Conservation (phyloP, 2,329 filamentous ascomycete genomes). For the Aspergillus fumigatiaffinis region DNA sequence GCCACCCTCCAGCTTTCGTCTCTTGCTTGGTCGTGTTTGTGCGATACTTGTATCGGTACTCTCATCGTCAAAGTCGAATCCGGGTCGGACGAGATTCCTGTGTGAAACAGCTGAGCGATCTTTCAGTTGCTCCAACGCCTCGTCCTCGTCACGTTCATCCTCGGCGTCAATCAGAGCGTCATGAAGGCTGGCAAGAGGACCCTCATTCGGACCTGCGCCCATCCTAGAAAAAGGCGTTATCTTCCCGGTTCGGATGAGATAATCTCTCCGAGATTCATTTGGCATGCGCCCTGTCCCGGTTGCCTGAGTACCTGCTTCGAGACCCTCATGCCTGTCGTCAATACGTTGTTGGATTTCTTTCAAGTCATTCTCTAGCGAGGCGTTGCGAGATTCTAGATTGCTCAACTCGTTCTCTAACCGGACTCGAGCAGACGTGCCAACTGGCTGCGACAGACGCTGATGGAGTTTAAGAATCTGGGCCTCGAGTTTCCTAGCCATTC, state of each 20-base stretch:
- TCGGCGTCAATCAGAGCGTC: constrained; percentile 80
- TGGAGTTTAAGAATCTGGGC: constrained; percentile 60
- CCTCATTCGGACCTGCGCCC: constrained; percentile 55
- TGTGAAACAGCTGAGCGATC: constrained; percentile 57
- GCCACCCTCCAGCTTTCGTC: constrained; percentile 29
- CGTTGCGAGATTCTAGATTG: constrained; percentile 62
- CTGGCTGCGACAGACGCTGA: constrained; percentile 54
- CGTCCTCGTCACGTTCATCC: constrained; percentile 55
- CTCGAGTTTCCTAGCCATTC: constrained; percentile 53
- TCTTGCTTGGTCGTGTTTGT: constrained; percentile 28
- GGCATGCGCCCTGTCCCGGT: constrained; percentile 56
- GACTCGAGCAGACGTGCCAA: constrained; percentile 47
- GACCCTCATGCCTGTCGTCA: constrained; percentile 63
- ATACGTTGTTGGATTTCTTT: constrained; percentile 78
- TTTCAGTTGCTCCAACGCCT: constrained; percentile 44
- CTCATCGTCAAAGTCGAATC: constrained; percentile 57
- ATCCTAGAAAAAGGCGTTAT: constrained; percentile 93
- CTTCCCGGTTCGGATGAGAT: constrained; percentile 90
- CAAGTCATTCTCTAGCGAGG: constrained; percentile 66
- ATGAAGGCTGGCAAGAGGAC: constrained; percentile 65
- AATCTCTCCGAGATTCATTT: constrained; percentile 81
- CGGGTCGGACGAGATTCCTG: constrained; percentile 68
- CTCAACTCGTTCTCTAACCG: constrained; percentile 56
- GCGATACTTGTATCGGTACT: constrained; percentile 24
- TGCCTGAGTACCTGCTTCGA: constrained; percentile 42